Conservation (phyloP, 306 rosid species). For the Citrullus mucosospermus region DNA sequence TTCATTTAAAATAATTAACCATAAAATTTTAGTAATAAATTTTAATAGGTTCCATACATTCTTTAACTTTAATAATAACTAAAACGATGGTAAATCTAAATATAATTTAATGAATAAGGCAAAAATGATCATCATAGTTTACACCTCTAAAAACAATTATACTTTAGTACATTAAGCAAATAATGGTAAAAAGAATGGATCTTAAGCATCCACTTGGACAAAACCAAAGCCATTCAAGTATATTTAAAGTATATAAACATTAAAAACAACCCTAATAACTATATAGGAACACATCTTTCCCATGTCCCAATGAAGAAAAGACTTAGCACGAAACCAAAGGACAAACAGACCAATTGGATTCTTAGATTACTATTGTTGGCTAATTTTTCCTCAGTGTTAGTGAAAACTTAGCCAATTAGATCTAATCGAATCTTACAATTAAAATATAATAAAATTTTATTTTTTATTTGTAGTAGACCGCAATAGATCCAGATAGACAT, state of each 20-base stretch:
- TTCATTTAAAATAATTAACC: too few species aligned
- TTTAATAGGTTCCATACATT: background rate
- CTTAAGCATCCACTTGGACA: background rate
- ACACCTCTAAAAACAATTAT: too few species aligned
- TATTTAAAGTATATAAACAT: background rate
- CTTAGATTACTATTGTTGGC: background rate
- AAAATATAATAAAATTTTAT: background rate
- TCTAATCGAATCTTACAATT: background rate
- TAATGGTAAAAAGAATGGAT: background rate
- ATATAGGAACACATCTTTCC: background rate
- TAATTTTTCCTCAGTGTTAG: background rate
- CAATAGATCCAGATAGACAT: too few species aligned
- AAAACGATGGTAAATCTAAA: too few species aligned
- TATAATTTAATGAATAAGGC: background rate
- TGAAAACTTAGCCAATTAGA: background rate
- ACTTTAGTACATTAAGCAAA: background rate
- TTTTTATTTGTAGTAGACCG: too few species aligned
- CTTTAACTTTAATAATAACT: too few species aligned
- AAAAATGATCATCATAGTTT: background rate
- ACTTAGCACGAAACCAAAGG: background rate
- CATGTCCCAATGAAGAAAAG: background rate
- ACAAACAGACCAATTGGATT: background rate
- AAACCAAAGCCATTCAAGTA: background rate
- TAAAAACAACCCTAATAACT: background rate
- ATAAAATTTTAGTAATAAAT: background rate